Base-by-base conservation (phyloP, 768 basidiomycete species). In the Mycena alexandri region DNA sequence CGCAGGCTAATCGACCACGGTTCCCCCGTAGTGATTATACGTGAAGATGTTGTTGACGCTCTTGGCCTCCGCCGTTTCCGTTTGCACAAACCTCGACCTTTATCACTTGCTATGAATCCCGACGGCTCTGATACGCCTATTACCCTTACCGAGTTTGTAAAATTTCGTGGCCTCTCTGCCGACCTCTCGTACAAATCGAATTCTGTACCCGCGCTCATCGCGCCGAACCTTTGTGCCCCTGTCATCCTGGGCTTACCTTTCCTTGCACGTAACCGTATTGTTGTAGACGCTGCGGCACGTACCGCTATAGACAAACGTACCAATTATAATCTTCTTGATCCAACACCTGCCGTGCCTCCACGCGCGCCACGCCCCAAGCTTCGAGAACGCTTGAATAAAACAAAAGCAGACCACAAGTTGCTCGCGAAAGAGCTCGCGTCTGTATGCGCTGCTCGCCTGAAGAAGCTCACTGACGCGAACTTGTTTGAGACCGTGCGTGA, bases 1-100 rank as follows among this genome's bases (percentile, higher is more conserved):
- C 50, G 66, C 1, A 65, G 68, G 0, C 50, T 80, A 0, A 75
- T 80, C 74, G 77, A 81, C 50, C 43, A 70, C 56, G 78, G 78
- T 5, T 74, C 77, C 0, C 70, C 74, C 36, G 2, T 80, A 55
- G 79, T 79, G 53, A 62, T 83, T 17, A 80, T 81, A 55, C 47
- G 72, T 16, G 36, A 71, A 17, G 61, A 68, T 0, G 42, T 80
- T 16, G 75, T 75, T 5, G 47, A 70, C 0, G 22, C 34, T 2
- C 67, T 75, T 1, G 50, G 51, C 0, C 50, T 77, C 3, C 48
- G 44, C 0, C 44, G n/a, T 0, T 21, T 24, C 19, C 12, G 11
- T 0, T 51, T 75, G 1, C 58, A 64, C 12, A n/a, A 63, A 21
- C 69, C 65, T 13, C 19, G 21, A 24, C 44, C 0, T 25, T 24